Evolutionary conservation across 2,329 filamentous ascomycete genomes (phyloP).

Genomic region (Botryotinia narcissicola): DNA sequence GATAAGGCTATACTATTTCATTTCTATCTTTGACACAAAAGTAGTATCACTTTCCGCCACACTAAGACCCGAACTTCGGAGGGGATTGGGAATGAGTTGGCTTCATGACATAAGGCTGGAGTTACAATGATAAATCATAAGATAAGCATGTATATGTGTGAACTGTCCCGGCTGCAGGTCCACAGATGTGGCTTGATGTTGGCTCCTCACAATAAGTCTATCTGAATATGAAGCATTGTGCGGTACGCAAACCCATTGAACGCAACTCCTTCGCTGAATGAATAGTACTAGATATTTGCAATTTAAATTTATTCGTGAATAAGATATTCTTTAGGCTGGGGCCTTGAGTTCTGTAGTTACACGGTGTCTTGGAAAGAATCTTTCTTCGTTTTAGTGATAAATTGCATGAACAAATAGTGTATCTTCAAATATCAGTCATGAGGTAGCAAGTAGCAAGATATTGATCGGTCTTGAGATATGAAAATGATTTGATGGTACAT

Average conservation of each 20-base stretch:
- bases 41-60: conserved; percentile 9
- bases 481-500: background rate
- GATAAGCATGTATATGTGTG: conserved; percentile 10
- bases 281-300: conserved; percentile 3
- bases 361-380: conserved; percentile 8
- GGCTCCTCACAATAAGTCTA: conserved; percentile 1
- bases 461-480: background rate
- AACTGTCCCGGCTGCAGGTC: conserved; percentile 7
- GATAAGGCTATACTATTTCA: background rate
- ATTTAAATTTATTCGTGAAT: background rate
- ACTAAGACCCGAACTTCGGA: background rate
- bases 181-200: background rate
- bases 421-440: conserved; percentile 14
- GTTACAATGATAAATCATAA: background rate
- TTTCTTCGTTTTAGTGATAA: conserved; percentile 5
- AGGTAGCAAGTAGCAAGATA: conserved; percentile 2
- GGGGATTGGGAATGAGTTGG: background rate
- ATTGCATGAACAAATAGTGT: background rate
- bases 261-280: background rate
- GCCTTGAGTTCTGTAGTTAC: conserved; percentile 11
- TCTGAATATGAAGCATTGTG: background rate
- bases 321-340: conserved; percentile 1
- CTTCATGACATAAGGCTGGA: conserved; percentile 18
- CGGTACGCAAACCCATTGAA: background rate
- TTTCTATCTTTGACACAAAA: background rate